These are phyloP conservation scores for Backusella luteola DNA, from an alignment of 192 early-diverging fungal genomes.

Conservation along the genomic window DNA sequence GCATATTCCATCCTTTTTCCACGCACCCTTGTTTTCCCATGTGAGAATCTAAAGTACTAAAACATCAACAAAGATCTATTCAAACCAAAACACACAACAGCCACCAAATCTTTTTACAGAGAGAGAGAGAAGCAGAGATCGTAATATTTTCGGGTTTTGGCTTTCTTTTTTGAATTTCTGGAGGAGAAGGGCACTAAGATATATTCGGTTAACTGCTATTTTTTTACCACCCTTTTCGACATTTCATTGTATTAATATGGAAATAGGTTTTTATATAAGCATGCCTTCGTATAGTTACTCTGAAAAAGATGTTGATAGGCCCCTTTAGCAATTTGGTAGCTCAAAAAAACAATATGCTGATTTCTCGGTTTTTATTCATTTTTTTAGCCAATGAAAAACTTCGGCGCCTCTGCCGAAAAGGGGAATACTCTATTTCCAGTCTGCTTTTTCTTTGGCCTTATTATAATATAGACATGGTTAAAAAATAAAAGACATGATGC, in stretches of 20 bases:
- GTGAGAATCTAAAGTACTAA: background rate
- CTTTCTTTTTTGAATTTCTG: background rate
- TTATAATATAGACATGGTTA: background rate
- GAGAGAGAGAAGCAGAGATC: background rate
- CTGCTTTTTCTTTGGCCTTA: background rate
- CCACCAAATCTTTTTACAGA: background rate
- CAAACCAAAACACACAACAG: background rate
- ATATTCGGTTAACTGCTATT: background rate
- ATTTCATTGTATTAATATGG: background rate
- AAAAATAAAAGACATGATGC: background rate
- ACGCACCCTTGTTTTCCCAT: background rate
- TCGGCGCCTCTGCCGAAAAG: background rate
- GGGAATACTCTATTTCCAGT: background rate
- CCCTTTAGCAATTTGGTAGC: background rate
- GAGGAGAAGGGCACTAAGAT: background rate
- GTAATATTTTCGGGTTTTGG: background rate
- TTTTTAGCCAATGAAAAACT: background rate
- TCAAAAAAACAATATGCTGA: background rate
- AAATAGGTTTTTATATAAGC: too few relatives aligned
- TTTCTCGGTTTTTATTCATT: background rate
- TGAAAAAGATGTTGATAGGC: background rate
- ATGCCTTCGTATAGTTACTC: too few relatives aligned
- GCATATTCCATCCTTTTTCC: background rate
- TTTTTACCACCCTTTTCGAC: background rate
- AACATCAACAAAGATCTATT: background rate